Conservation (phyloP, 2,329 filamentous ascomycete species). For the Fusarium sp. region DNA sequence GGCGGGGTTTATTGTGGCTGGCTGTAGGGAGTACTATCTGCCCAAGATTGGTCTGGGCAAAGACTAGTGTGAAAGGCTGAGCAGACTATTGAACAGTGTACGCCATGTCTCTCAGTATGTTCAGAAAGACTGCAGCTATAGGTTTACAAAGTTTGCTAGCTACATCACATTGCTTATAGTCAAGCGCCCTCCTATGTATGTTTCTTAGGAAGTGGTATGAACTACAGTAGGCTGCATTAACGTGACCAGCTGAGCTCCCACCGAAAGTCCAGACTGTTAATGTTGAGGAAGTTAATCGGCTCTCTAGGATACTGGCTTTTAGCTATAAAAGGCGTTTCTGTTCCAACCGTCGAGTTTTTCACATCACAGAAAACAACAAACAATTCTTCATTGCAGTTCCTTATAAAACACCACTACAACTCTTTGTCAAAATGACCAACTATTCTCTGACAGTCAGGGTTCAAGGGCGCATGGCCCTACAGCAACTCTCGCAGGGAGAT, state of each 20-base stretch:
- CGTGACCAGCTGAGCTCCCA: neutral
- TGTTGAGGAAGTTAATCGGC: neutral
- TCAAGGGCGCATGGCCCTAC: fast-evolving
- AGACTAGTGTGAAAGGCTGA: neutral
- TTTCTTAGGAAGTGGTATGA: fast-evolving
- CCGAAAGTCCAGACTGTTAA: neutral
- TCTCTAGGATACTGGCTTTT: fast-evolving
- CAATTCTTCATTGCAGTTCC: fast-evolving
- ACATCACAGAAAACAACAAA: fast-evolving
- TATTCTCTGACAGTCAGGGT: neutral
- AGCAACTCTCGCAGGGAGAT: fast-evolving
- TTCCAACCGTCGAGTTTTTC: fast-evolving
- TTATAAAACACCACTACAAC: fast-evolving
- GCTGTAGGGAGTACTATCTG: neutral
- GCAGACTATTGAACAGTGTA: neutral
- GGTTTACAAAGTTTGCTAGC: neutral
- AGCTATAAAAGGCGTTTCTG: neutral
- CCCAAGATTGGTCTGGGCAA: neutral
- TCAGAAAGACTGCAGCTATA: neutral
- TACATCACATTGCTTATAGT: neutral
- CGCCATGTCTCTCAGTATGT: neutral
- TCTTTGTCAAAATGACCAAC: neutral
- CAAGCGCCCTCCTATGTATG: too few species aligned
- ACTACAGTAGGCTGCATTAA: neutral
- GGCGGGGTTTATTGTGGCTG: neutral